Base-by-base conservation (phyloP, 2,329 filamentous ascomycete genomes). In the Cyphellophora attinorum region DNA sequence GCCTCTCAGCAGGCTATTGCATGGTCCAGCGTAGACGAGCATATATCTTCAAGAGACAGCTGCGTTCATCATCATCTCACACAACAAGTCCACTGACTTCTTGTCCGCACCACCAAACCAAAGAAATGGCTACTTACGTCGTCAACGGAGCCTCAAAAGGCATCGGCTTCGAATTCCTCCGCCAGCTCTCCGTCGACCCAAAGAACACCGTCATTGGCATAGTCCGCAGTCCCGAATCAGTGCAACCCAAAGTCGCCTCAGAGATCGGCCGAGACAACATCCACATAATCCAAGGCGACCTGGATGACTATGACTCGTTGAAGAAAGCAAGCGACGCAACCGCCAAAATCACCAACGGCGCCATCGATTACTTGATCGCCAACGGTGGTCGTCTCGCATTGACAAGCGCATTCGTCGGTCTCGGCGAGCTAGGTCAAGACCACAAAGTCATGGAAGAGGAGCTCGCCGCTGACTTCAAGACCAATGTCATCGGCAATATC, bases 201-300 rank as follows among this genome's bases (percentile, higher is more conserved):
- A 37, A 47, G 8, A 68, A 69, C 45, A 51, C 50, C 0, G 60
- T 71, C 27, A 50, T 72, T 29, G 67, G 66, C 4, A 49, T 70
- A 1, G 67, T 65, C 13, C 66, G 68, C 14, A 47, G 70, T 50
- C 68, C 66, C 41, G 39, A 48, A 2, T 49, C 51, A 1, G 62
- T 65, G 3, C 58, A 69, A 17, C 52, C 60, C 35, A 67, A 61
- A 47, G 53, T 70, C 0, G 44, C 52, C 2, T 42, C 50, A 27
- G 60, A 70, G 41, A 43, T 44, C 15, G 49, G 36, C 4, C 51
- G 55, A 3, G 25, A 45, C 21, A 71, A 72, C 32, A 50, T 72
- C 34, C 57, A 62, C 36, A 54, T 72, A 37, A 14, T 73, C n/a
- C 40, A 62, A 8, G 67, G 50, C 6, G 65, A 74, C 38, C 42